Conservation (phyloP, 2,329 filamentous ascomycete genomes). For the Colletotrichum truncatum region DNA sequence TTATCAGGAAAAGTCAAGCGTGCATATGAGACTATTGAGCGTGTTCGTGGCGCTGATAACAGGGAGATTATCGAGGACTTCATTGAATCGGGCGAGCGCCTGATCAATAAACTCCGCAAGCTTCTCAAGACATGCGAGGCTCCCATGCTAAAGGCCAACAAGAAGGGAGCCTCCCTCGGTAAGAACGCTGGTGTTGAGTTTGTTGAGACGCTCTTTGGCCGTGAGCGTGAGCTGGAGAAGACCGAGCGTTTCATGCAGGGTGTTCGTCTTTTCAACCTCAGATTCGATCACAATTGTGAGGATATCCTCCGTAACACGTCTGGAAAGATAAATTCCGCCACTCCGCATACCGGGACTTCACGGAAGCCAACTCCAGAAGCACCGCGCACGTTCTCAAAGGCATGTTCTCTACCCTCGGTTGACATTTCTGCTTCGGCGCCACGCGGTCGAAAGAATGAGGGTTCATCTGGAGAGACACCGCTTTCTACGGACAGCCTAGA, state of each 20-base stretch:
- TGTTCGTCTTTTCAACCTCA: conserved; percentile 87
- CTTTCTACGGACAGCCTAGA: too few species aligned
- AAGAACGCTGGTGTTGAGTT: conserved; percentile 95
- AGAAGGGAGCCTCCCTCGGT: conserved; percentile 80
- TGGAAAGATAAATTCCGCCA: too few species aligned
- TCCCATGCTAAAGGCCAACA: conserved; percentile 88
- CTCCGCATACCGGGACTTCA: too few species aligned
- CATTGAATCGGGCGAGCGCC: conserved; percentile 84
- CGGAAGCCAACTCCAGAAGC: too few species aligned
- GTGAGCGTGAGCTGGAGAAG: conserved; percentile 86
- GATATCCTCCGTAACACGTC: conserved; percentile 79
- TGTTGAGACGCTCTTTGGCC: conserved; percentile 93
- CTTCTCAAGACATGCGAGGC: conserved; percentile 93
- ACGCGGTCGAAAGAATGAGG: too few species aligned
- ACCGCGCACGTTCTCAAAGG: too few species aligned
- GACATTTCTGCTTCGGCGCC: too few species aligned
- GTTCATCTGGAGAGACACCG: too few species aligned
- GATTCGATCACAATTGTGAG: conserved; percentile 96
- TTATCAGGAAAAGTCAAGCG: conserved; percentile 93
- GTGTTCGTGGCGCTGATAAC: conserved; percentile 77
- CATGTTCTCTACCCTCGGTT: too few species aligned
- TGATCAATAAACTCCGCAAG: conserved; percentile 85
- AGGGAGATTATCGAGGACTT: conserved; percentile 89
- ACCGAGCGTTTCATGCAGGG: conserved; percentile 94
- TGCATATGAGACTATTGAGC: conserved; percentile 79